Percentiles rank a stretch among this genome's conserved stretches.
These are phyloP conservation scores for Suhomyces wounanorum DNA, from an alignment of 1,139 yeast species.

Conservation along the genomic window DNA sequence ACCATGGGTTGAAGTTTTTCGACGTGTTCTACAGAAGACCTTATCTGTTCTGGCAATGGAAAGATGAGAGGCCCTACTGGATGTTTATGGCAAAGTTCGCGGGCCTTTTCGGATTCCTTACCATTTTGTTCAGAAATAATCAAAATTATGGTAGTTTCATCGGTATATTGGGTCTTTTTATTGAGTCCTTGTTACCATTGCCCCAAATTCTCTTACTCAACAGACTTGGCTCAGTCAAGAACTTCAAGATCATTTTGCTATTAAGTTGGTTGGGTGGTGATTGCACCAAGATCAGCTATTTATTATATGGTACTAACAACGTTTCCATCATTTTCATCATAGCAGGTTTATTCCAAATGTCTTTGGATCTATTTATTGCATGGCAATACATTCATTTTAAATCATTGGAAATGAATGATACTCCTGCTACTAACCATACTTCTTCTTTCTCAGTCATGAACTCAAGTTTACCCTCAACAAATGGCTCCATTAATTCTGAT, in stretches of 20 bases:
- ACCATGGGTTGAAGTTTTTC: slow-evolving; percentile 54
- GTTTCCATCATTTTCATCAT: slow-evolving; percentile 68
- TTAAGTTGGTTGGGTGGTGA: slow-evolving; percentile 92
- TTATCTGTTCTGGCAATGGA: slow-evolving; percentile 85
- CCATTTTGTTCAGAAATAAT: slow-evolving; percentile 44
- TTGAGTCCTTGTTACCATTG: slow-evolving; percentile 81
- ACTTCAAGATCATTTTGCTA: slow-evolving; percentile 72
- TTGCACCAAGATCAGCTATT: slow-evolving; percentile 69
- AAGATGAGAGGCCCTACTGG: slow-evolving; percentile 64
- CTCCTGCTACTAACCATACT: neutral
- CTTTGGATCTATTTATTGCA: slow-evolving; percentile 73
- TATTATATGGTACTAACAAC: slow-evolving; percentile 69
- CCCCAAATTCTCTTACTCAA: slow-evolving; percentile 81
- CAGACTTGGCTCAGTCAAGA: slow-evolving; percentile 69
- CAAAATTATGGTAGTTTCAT: slow-evolving; percentile 55
- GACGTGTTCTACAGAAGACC: slow-evolving; percentile 73
- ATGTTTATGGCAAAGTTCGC: slow-evolving; percentile 57
- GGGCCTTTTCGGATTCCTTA: slow-evolving; percentile 39
- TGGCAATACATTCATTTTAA: slow-evolving; percentile 67
- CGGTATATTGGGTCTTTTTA: slow-evolving; percentile 71
- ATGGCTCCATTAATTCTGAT: slow-evolving; percentile 2
- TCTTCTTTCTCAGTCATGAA: slow-evolving; percentile 1
- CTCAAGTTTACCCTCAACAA: neutral
- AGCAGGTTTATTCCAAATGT: slow-evolving; percentile 82
- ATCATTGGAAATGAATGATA: slow-evolving; percentile 16